Conservation (phyloP, 495 filamentous ascomycete genomes). For the Cercophora scortea region DNA sequence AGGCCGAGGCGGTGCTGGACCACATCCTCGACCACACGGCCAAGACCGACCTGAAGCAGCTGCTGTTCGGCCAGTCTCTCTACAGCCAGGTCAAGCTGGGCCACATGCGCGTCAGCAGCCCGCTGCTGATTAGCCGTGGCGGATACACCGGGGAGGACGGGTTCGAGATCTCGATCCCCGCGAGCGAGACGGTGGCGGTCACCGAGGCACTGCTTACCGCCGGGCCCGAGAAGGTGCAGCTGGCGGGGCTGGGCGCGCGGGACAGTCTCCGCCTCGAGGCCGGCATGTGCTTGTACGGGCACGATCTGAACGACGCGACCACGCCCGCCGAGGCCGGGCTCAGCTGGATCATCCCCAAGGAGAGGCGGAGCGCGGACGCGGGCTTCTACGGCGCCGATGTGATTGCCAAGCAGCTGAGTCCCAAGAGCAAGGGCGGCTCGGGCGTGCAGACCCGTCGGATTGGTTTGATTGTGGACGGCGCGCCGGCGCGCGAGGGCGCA, state of each 20-base stretch:
- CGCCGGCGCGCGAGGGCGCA: slow-evolving; percentile 85
- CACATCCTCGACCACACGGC: slow-evolving; percentile 41
- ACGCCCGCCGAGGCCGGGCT: slow-evolving; percentile 82
- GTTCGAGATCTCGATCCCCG: slow-evolving; percentile 86
- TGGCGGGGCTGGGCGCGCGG: slow-evolving; percentile 83
- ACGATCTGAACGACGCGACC: slow-evolving; percentile 82
- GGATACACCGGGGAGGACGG: slow-evolving; percentile 98
- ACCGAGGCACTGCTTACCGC: slow-evolving; percentile 57
- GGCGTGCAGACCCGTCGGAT: slow-evolving; percentile 68
- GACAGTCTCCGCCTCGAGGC: slow-evolving; percentile 92
- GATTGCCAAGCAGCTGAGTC: slow-evolving; percentile 63
- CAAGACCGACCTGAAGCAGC: slow-evolving; percentile 50
- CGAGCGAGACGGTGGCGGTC: slow-evolving; percentile 42
- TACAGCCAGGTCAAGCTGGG: slow-evolving; percentile 39
- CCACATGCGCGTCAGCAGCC: slow-evolving; percentile 34
- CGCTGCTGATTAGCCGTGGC: slow-evolving; percentile 71
- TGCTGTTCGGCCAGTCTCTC: slow-evolving; percentile 74
- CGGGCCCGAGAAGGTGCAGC: slow-evolving; percentile 53
- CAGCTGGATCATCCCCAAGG: slow-evolving; percentile 77
- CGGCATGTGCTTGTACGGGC: slow-evolving; percentile 97
- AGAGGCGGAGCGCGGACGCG: slow-evolving; percentile 53
- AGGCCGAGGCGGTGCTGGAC: slow-evolving; percentile 54
- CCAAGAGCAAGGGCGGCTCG: slow-evolving; percentile 55
- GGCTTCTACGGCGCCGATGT: slow-evolving; percentile 67
- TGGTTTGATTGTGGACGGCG: slow-evolving; percentile 75